Evolutionary conservation across 495 filamentous ascomycete genomes (phyloP).

Genomic region (Penicillium angulare): DNA sequence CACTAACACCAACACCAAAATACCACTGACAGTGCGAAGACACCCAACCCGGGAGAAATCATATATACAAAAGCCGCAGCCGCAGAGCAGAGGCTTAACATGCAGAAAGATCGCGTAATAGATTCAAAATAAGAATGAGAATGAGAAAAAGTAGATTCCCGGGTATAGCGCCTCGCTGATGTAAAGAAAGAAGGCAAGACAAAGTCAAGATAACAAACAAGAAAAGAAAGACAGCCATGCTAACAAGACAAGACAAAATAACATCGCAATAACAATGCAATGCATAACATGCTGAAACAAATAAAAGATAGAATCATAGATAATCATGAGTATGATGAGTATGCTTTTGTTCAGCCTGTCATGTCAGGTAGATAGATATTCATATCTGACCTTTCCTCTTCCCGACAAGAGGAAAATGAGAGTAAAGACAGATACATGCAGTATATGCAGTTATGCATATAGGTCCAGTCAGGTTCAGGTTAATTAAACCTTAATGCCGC

Average conservation of each 20-base stretch:
- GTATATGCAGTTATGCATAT: no score
- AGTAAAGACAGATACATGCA: no score
- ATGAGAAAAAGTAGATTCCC: constrained; percentile 18
- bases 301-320: neutral
- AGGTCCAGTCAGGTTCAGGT: no score
- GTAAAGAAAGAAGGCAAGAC: constrained; percentile 6
- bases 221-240: no score
- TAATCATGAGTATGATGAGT: neutral
- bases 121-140: neutral
- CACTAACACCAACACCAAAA: constrained; percentile 1
- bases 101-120: neutral
- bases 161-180: constrained; percentile 44
- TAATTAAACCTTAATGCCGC: constrained; percentile 14
- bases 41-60: constrained; percentile 20
- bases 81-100: neutral
- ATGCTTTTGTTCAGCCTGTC: no score
- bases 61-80: constrained; percentile 12
- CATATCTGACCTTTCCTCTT: neutral
- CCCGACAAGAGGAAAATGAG: no score
- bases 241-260: neutral
- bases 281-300: neutral
- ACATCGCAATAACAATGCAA: neutral
- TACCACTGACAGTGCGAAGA: no score
- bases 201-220: constrained; percentile 3
- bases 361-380: neutral